Percentiles rank a stretch among this genome's conserved stretches.
Evolutionary conservation across 768 basidiomycete species (phyloP).

Genomic region (Amanita molliuscula): DNA sequence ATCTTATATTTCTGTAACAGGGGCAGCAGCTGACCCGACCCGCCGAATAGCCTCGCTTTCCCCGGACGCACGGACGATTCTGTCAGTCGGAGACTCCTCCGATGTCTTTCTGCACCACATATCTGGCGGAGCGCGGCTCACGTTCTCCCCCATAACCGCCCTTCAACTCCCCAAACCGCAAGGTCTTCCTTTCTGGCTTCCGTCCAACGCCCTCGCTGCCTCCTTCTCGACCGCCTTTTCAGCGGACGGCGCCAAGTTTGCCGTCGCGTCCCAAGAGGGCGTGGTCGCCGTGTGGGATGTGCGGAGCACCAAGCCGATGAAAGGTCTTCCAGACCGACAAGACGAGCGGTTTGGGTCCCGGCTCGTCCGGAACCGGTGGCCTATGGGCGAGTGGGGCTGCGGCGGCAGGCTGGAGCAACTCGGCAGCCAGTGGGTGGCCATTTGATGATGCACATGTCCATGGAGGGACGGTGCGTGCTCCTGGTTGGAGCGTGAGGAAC

Average conservation of each 20-base stretch:
- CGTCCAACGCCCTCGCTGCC: conserved; percentile 40
- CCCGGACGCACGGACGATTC: conserved; percentile 76
- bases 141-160: conserved; percentile 59
- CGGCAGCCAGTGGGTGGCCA: conserved; percentile 15
- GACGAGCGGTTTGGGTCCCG: conserved; percentile 10
- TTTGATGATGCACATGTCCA: conserved; percentile 54
- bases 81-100: conserved; percentile 87
- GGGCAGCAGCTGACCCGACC: background rate
- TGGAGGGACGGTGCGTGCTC: conserved; percentile 51
- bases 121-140: conserved; percentile 48
- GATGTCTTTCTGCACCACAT: conserved; percentile 78
- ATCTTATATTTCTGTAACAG: background rate
- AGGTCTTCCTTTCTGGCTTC: conserved; percentile 25
- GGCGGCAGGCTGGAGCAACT: conserved; percentile 31
- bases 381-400: conserved; percentile 17
- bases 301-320: conserved; percentile 59
- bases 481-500: conserved; percentile 77
- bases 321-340: conserved; percentile 56
- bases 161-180: conserved; percentile 55
- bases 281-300: conserved; percentile 79
- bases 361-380: conserved; percentile 8
- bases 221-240: conserved; percentile 79
- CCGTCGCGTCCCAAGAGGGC: conserved; percentile 77
- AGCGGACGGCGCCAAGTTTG: conserved; percentile 66
- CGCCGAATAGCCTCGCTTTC: conserved; percentile 65